Evolutionary conservation across 306 rosid genomes (phyloP).

Genomic region (Cucumis sativus): Cucumber_9930_V3 NC_026657.2:39795501-39796000

Average conservation of each 20-base stretch:
- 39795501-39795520: too few species aligned
- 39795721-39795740: background rate
- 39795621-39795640: background rate
- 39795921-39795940: too few species aligned
- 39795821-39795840: conserved; percentile 5
- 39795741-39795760: conserved; percentile 4
- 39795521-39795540: too few species aligned
- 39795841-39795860: background rate
- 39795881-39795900: background rate
- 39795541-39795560: too few species aligned
- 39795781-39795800: conserved; percentile 97
- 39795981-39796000: too few species aligned
- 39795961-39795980: too few species aligned
- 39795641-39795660: background rate
- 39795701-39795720: background rate
- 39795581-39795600: background rate
- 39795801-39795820: conserved; percentile 83
- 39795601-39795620: background rate
- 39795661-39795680: background rate
- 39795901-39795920: background rate
- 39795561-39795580: too few species aligned
- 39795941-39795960: too few species aligned
- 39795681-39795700: background rate
- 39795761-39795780: conserved; percentile 59
- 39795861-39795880: background rate